Conservation (phyloP, 257 asterid species). For the Linaria vulgaris region DNA sequence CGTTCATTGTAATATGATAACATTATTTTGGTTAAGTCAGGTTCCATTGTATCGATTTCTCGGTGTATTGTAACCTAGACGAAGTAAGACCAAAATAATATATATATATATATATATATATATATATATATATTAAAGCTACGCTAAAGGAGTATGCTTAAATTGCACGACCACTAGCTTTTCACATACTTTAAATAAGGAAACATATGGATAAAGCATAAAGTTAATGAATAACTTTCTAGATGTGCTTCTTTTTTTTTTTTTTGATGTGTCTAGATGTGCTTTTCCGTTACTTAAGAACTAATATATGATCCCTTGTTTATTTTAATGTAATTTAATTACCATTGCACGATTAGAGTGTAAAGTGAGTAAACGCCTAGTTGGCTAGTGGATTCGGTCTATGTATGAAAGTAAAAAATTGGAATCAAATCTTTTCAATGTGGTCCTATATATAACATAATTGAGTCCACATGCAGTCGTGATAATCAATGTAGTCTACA, state of each 20-base stretch:
- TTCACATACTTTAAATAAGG: constrained; percentile 17
- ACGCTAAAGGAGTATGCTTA: neutral
- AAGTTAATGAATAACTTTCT: no score
- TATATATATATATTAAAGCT: no score
- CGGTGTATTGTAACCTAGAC: no score
- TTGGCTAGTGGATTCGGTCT: constrained; percentile 43
- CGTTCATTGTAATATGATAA: no score
- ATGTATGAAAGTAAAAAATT: neutral
- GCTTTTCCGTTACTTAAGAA: constrained; percentile 3
- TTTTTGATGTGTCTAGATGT: neutral
- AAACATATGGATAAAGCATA: constrained; percentile 2
- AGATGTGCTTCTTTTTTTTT: no score
- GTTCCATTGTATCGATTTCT: no score
- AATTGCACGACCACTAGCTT: constrained; percentile 9
- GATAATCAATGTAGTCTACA: constrained; percentile 15
- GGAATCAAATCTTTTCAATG: constrained; percentile 20
- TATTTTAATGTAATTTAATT: neutral
- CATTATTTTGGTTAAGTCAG: no score
- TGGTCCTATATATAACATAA: constrained; percentile 33
- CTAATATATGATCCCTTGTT: neutral
- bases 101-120: no score
- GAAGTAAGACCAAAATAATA: no score
- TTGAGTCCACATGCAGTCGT: constrained; percentile 31
- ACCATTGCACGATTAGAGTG: constrained; percentile 22
- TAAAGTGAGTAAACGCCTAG: constrained; percentile 37